Conservation (phyloP, 495 filamentous ascomycete species). For the Coniosporium apollinis region DNA sequence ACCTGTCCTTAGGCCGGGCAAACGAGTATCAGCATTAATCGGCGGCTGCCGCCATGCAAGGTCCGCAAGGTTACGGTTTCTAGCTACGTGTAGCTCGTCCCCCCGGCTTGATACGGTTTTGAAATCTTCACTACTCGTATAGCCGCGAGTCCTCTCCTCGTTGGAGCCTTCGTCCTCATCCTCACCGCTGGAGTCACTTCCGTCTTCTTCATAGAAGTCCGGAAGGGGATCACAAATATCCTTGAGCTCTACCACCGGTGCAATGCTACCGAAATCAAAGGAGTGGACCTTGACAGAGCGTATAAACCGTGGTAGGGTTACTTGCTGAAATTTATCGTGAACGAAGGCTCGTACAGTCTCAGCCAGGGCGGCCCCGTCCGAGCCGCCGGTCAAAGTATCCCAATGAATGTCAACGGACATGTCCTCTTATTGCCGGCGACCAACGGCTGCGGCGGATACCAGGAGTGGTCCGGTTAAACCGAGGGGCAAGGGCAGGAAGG, state of each 20-base stretch:
- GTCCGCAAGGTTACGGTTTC: too few relatives aligned
- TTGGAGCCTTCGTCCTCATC: constrained; percentile 22
- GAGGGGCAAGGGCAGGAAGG: not conserved
- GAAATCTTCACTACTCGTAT: too few relatives aligned
- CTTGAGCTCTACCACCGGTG: constrained; percentile 79
- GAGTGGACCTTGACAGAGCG: constrained; percentile 86
- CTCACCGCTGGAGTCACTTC: constrained; percentile 30
- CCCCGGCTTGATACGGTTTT: too few relatives aligned
- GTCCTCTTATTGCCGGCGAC: not conserved
- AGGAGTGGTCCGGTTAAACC: too few relatives aligned
- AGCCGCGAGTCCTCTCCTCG: too few relatives aligned
- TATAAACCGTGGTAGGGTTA: constrained; percentile 85
- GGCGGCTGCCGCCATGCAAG: too few relatives aligned
- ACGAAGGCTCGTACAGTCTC: constrained; percentile 82
- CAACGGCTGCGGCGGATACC: too few relatives aligned
- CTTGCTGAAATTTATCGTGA: constrained; percentile 83
- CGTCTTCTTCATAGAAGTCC: constrained; percentile 85
- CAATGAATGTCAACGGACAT: constrained; percentile 99
- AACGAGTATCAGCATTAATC: too few relatives aligned
- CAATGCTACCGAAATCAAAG: constrained; percentile 76
- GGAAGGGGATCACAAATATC: constrained; percentile 89
- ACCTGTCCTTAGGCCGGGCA: not conserved
- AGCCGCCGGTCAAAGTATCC: constrained; percentile 76
- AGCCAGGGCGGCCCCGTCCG: constrained; percentile 68
- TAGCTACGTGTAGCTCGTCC: too few relatives aligned